Evolutionary conservation across 202 grass and related monocot species (phyloP).

Genomic region (Setaria italica): DNA sequence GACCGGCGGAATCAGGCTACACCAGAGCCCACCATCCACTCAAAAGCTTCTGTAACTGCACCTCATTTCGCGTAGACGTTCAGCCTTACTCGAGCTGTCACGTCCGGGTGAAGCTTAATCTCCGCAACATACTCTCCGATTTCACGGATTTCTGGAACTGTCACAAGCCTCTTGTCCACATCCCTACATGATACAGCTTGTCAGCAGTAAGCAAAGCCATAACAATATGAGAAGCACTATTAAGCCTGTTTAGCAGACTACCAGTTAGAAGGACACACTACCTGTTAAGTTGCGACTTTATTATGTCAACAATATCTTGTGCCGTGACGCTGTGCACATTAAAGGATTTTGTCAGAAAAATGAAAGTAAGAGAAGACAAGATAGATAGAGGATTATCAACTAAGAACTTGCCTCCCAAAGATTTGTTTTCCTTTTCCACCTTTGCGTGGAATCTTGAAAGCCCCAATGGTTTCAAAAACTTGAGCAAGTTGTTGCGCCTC

Average conservation of each 20-base stretch:
- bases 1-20: neutral
- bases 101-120: slow-evolving; percentile 89
- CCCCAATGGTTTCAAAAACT: slow-evolving; percentile 81
- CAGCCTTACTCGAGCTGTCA: slow-evolving; percentile 76
- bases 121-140: slow-evolving; percentile 84
- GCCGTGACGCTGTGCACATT: slow-evolving; percentile 68
- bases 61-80: slow-evolving; percentile 77
- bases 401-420: slow-evolving; percentile 76
- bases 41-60: neutral
- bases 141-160: slow-evolving; percentile 87
- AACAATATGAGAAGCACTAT: neutral
- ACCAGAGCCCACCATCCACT: slow-evolving; percentile 1
- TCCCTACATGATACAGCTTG: slow-evolving; percentile 56
- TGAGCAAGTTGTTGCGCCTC: slow-evolving; percentile 84
- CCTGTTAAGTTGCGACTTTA: slow-evolving; percentile 92
- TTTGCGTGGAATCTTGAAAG: slow-evolving; percentile 94
- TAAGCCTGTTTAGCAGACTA: neutral
- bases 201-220: slow-evolving; percentile 13
- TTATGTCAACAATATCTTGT: slow-evolving; percentile 93
- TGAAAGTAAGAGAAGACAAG: neutral
- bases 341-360: slow-evolving; percentile 4
- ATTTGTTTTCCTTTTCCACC: slow-evolving; percentile 89
- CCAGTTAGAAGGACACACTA: slow-evolving; percentile 45
- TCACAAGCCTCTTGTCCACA: slow-evolving; percentile 69
- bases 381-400: neutral